These are phyloP conservation scores for Linnemannia zychae DNA, from an alignment of 192 early-diverging fungal genomes.

Conservation along the genomic window DNA sequence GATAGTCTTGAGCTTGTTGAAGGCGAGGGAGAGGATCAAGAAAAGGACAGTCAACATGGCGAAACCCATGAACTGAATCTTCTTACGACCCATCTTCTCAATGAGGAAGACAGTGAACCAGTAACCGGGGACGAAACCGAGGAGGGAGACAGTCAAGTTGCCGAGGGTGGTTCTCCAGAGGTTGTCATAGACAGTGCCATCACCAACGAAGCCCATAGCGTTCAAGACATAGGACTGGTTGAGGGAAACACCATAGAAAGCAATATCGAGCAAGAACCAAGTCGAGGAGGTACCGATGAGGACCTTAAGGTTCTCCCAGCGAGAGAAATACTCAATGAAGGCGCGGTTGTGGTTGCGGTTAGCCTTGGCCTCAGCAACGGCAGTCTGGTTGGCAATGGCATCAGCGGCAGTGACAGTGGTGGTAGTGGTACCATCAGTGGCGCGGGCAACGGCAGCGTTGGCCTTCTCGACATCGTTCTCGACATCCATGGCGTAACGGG, in stretches of 20 bases:
- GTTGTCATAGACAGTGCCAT: conserved; percentile 70
- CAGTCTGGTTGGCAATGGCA: conserved; percentile 53
- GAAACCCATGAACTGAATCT: conserved; percentile 96
- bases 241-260: conserved; percentile 78
- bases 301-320: conserved; percentile 85
- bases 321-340: conserved; percentile 81
- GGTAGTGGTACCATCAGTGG: conserved; percentile 68
- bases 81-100: conserved; percentile 90
- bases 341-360: conserved; percentile 65
- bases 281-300: conserved; percentile 80
- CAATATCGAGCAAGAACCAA: conserved; percentile 87
- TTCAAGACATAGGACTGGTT: conserved; percentile 81
- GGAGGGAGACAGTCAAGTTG: conserved; percentile 90
- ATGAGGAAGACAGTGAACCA: conserved; percentile 93
- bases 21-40: conserved; percentile 77
- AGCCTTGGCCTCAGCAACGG: conserved; percentile 42
- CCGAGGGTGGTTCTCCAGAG: conserved; percentile 85
- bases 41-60: conserved; percentile 79
- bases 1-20: conserved; percentile 71
- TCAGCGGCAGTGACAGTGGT: conserved; percentile 73
- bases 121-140: conserved; percentile 95
- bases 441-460: conserved; percentile 41
- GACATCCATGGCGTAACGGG: conserved; percentile 77
- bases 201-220: conserved; percentile 76
- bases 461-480: conserved; percentile 64